Conservation (phyloP, 306 rosid genomes). For the Vachellia collinsii region DNA sequence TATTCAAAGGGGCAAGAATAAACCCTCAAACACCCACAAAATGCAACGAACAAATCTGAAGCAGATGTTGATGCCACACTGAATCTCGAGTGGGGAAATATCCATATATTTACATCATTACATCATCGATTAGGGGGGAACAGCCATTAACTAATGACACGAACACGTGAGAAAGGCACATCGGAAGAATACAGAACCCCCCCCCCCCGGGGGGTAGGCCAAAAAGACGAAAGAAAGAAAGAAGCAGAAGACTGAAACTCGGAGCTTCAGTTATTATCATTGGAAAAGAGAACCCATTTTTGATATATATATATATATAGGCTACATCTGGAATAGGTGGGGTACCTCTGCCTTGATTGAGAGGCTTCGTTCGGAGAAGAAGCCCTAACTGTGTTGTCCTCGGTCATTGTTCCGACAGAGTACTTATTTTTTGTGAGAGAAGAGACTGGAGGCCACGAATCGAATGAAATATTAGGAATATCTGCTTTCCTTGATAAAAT, state of each 20-base stretch:
- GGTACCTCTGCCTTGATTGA: constrained; percentile 80
- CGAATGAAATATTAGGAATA: constrained; percentile 5
- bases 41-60: constrained; percentile 11
- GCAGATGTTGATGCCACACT: constrained; percentile 1
- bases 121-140: neutral
- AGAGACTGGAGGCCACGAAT: neutral
- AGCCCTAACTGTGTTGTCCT: constrained; percentile 65
- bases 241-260: neutral
- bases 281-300: neutral
- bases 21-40: neutral
- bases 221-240: neutral
- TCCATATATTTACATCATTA: neutral
- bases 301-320: neutral
- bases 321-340: neutral
- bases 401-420: constrained; percentile 48
- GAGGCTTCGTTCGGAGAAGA: constrained; percentile 64
- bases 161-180: neutral
- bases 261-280: neutral
- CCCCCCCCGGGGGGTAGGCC: neutral
- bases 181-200: constrained; percentile 3
- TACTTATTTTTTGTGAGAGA: neutral
- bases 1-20: neutral
- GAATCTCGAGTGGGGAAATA: neutral
- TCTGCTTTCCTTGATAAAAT: neutral
- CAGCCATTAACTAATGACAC: neutral